A percentile compares a stretch with the other conserved stretches of the same genome.
Conservation (phyloP, 1,284 basidiomycete genomes). For the Erythrobasidium hasegawianum region DNA sequence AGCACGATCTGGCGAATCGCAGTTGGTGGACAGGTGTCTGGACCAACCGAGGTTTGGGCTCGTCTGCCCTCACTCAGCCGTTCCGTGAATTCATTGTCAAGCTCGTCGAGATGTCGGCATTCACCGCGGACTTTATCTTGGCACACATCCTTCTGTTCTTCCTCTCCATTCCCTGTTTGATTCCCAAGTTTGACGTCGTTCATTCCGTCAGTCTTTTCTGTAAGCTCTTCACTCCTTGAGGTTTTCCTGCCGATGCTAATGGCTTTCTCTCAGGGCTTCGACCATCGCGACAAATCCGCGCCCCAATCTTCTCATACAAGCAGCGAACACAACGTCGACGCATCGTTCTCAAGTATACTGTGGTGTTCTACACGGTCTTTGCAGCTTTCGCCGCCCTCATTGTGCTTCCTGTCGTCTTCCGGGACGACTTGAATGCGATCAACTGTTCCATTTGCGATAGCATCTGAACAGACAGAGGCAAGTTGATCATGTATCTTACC, state of each 20-base stretch:
- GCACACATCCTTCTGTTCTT: conserved; percentile 67
- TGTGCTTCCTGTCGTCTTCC: conserved; percentile 45
- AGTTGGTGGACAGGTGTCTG: conserved; percentile 89
- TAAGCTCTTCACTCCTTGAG: conserved; percentile 58
- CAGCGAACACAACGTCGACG: conserved; percentile 78
- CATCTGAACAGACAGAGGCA: conserved; percentile 10
- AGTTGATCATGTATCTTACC: neutral
- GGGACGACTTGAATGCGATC: conserved; percentile 30
- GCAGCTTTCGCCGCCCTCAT: conserved; percentile 69
- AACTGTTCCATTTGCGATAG: conserved; percentile 40
- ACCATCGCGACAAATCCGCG: conserved; percentile 83
- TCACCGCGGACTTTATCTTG: conserved; percentile 76
- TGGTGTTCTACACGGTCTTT: conserved; percentile 74
- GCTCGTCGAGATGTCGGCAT: conserved; percentile 91
- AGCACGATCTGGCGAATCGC: conserved; percentile 93
- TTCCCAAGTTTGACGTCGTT: conserved; percentile 79
- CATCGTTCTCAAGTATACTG: conserved; percentile 69
- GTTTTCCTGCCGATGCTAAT: no score
- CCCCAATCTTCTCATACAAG: conserved; percentile 85
- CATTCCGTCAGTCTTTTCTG: conserved; percentile 80
- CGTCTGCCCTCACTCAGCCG: conserved; percentile 84
- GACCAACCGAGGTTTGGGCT: conserved; percentile 62
- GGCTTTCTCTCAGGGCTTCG: conserved; percentile 33
- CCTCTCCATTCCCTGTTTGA: conserved; percentile 71
- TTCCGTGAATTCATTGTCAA: conserved; percentile 93